Evolutionary conservation across 176 grass and related monocot genomes (phyloP).

Genomic region (Paspalum notatum): DNA sequence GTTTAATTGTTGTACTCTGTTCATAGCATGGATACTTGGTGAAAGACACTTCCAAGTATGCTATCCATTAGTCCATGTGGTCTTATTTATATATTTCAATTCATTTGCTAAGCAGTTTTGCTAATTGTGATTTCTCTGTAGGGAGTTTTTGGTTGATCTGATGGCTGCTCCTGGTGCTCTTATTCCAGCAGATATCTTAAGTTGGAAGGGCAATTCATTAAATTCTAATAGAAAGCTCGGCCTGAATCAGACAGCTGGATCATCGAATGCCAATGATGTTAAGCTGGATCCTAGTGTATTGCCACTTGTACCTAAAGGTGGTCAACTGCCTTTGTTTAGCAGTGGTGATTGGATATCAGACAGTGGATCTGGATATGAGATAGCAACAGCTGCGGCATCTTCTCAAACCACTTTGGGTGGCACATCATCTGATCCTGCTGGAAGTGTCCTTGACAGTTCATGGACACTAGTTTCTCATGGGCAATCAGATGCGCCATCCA

Average conservation of each 20-base stretch:
- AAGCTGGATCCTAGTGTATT: constrained; percentile 46
- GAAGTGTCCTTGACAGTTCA: constrained; percentile 48
- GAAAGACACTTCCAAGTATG: constrained; percentile 33
- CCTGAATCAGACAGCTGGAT: constrained; percentile 44
- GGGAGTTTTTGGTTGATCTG: constrained; percentile 99
- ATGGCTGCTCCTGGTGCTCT: constrained; percentile 96
- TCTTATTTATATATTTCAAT: constrained; percentile 35
- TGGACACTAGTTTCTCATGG: constrained; percentile 49
- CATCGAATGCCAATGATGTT: constrained; percentile 46
- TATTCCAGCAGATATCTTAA: constrained; percentile 91
- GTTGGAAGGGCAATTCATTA: constrained; percentile 72
- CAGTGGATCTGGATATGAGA: constrained; percentile 59
- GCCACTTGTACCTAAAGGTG: constrained; percentile 42
- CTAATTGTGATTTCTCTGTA: constrained; percentile 41
- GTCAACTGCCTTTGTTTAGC: constrained; percentile 38
- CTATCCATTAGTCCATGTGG: constrained; percentile 38
- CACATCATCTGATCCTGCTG: constrained; percentile 47
- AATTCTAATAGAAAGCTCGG: constrained; percentile 60
- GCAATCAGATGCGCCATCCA: constrained; percentile 58
- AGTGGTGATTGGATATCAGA: constrained; percentile 49
- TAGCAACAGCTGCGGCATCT: constrained; percentile 37
- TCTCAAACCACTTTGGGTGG: constrained; percentile 48
- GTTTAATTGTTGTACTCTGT: constrained; percentile 32
- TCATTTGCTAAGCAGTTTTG: constrained; percentile 39
- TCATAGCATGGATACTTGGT: constrained; percentile 20